phyloP scores from a whole-genome alignment of 371 early-diverging fungal species.

The Rhizomucor pusillus region DNA sequence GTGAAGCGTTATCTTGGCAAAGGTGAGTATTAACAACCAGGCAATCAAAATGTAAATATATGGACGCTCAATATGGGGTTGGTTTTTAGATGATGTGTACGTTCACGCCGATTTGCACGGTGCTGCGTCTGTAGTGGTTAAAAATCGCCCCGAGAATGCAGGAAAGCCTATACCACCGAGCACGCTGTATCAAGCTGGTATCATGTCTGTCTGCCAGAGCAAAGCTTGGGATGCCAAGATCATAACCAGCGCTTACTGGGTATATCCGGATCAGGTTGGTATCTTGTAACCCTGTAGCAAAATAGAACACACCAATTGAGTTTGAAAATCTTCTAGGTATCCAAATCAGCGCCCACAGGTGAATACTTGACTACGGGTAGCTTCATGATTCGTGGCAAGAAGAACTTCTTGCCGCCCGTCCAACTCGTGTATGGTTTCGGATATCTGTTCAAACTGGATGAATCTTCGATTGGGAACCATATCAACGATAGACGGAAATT shows the following conservation, averaged over 20 bases:
- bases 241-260: slow-evolving; percentile 97
- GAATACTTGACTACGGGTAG: slow-evolving; percentile 95
- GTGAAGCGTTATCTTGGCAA: slow-evolving; percentile 83
- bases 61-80: not conserved
- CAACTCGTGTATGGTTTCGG: slow-evolving; percentile 98
- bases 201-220: slow-evolving; percentile 95
- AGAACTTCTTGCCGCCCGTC: slow-evolving; percentile 93
- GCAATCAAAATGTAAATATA: not conserved
- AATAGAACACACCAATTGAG: not conserved
- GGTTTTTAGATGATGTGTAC: slow-evolving; percentile 75
- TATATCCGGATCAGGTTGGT: slow-evolving; percentile 75
- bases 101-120: slow-evolving; percentile 98
- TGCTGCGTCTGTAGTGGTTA: slow-evolving; percentile 92
- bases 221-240: slow-evolving; percentile 98
- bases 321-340: slow-evolving; percentile 45
- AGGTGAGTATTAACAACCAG: slow-evolving; percentile 18
- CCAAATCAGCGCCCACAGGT: slow-evolving; percentile 96
- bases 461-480: slow-evolving; percentile 71
- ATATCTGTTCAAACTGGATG: slow-evolving; percentile 87
- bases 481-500: slow-evolving; percentile 44
- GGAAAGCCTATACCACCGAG: slow-evolving; percentile 79
- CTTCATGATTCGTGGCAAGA: slow-evolving; percentile 98
- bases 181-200: slow-evolving; percentile 94
- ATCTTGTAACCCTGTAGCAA: not conserved
- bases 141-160: slow-evolving; percentile 70